phyloP scores from a whole-genome alignment of 202 grass and related monocot species.

The Digitaria exilis region DNA sequence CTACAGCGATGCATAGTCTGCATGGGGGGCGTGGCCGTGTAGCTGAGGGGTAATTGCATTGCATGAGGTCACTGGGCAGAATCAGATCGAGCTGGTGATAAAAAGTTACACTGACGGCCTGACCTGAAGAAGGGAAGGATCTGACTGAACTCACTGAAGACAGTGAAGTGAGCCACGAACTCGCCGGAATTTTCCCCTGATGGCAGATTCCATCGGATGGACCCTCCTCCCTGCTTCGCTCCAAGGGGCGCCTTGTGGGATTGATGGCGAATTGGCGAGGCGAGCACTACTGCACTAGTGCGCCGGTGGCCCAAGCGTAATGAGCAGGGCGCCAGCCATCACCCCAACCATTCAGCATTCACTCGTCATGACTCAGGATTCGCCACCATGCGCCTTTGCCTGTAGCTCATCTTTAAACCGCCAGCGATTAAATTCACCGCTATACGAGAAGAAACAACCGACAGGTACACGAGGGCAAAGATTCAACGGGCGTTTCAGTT shows the following conservation, averaged over 20 bases:
- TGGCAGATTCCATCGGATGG: slow-evolving; percentile 36
- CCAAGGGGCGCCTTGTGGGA: background rate
- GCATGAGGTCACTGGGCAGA: background rate
- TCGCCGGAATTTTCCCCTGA: background rate
- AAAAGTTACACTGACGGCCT: background rate
- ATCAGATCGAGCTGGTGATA: background rate
- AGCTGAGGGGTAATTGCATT: background rate
- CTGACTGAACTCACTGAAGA: too few species aligned
- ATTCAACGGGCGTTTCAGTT: too few species aligned
- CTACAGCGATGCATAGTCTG: background rate
- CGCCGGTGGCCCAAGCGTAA: background rate
- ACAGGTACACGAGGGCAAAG: background rate
- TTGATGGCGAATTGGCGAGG: background rate
- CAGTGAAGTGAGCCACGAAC: too few species aligned
- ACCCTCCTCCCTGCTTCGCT: background rate
- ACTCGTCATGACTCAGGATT: too few species aligned
- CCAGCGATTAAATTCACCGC: background rate
- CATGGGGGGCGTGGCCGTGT: too few species aligned
- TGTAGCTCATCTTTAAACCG: background rate
- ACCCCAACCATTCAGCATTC: background rate
- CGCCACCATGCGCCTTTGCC: background rate
- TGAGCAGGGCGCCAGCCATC: background rate
- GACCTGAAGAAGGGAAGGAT: slow-evolving; percentile 19
- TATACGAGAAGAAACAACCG: background rate
- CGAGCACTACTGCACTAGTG: background rate